A percentile compares a stretch with the other conserved stretches of the same genome.
Conservation (phyloP, 2,329 filamentous ascomycete genomes). For the Neonectria coccinea region DNA sequence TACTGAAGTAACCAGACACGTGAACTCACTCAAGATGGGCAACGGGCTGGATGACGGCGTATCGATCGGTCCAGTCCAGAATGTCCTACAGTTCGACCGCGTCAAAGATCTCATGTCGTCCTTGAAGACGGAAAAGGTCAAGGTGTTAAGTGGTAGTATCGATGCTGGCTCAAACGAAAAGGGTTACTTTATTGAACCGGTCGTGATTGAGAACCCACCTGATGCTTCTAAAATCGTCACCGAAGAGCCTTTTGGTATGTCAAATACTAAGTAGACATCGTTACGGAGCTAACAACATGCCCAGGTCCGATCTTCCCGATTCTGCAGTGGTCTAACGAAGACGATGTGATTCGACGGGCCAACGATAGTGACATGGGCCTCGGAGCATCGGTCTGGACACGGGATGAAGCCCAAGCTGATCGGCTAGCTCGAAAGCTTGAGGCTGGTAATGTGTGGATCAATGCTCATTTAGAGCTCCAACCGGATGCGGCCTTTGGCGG, state of each 20-base stretch:
- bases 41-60: slow-evolving; percentile 57
- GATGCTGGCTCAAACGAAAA: slow-evolving; percentile 9
- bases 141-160: slow-evolving; percentile 3
- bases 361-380: slow-evolving; percentile 65
- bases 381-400: slow-evolving; percentile 67
- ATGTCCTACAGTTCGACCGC: slow-evolving; percentile 64
- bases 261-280: rapidly evolving
- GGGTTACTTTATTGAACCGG: slow-evolving; percentile 35
- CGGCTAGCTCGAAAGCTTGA: slow-evolving; percentile 64
- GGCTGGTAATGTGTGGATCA: slow-evolving; percentile 69
- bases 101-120: slow-evolving; percentile 7
- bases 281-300: neutral
- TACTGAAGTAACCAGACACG: slow-evolving; percentile 55
- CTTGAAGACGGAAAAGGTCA: slow-evolving; percentile 7
- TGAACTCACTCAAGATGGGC: slow-evolving; percentile 58
- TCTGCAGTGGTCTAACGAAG: slow-evolving; percentile 68
- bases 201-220: slow-evolving; percentile 38
- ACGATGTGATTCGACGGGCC: slow-evolving; percentile 65
- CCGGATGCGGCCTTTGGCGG: slow-evolving; percentile 31
- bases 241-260: slow-evolving; percentile 60
- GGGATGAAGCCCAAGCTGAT: slow-evolving; percentile 60
- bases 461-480: slow-evolving; percentile 44
- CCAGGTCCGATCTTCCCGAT: slow-evolving; percentile 65
- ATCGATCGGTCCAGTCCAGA: slow-evolving; percentile 65
- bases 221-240: slow-evolving; percentile 64